Conservation (phyloP, 208 protist genomes). For the Wallacemonas rigidus region DNA sequence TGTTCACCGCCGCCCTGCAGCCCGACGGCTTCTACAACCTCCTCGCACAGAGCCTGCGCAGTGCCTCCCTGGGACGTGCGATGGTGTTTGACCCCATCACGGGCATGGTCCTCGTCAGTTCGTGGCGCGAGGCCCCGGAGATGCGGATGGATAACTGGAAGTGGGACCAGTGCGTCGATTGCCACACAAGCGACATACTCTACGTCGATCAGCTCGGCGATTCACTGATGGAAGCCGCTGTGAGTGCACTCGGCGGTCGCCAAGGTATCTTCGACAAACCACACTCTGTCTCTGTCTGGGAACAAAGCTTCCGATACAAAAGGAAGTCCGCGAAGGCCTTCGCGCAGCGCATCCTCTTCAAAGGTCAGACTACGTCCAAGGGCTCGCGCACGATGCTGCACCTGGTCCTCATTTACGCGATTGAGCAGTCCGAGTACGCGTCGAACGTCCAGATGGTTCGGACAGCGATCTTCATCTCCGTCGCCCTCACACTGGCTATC, state of each 20-base stretch:
- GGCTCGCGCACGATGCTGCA: conserved; percentile 14
- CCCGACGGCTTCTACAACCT: conserved; percentile 22
- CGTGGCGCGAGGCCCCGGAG: conserved; percentile 20
- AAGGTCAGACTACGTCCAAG: not conserved
- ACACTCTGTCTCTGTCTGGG: conserved; percentile 7
- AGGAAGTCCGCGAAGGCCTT: conserved; percentile 12
- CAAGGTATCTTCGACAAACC: conserved; percentile 8
- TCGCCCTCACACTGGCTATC: conserved; percentile 27
- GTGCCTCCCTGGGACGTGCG: conserved; percentile 12
- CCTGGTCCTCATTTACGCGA: conserved; percentile 23
- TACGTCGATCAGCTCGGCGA: conserved; percentile 14
- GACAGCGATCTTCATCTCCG: conserved; percentile 13
- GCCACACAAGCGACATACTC: not conserved
- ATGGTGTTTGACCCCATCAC: conserved; percentile 45
- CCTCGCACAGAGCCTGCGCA: conserved; percentile 6
- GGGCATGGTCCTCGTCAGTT: conserved; percentile 42
- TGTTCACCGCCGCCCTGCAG: conserved; percentile 45
- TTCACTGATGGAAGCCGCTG: conserved; percentile 10
- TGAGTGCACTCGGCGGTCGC: conserved; percentile 5
- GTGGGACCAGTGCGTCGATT: not conserved
- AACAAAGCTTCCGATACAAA: conserved; percentile 1
- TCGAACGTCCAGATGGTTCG: conserved; percentile 22
- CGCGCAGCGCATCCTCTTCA: conserved; percentile 18
- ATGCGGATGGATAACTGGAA: conserved; percentile 50
- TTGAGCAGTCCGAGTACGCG: conserved; percentile 16